Percentiles rank a stretch among this genome's conserved stretches.
phyloP scores from a whole-genome alignment of 441 rosid genomes.

The Bocquillonia castaneifolia region DNA sequence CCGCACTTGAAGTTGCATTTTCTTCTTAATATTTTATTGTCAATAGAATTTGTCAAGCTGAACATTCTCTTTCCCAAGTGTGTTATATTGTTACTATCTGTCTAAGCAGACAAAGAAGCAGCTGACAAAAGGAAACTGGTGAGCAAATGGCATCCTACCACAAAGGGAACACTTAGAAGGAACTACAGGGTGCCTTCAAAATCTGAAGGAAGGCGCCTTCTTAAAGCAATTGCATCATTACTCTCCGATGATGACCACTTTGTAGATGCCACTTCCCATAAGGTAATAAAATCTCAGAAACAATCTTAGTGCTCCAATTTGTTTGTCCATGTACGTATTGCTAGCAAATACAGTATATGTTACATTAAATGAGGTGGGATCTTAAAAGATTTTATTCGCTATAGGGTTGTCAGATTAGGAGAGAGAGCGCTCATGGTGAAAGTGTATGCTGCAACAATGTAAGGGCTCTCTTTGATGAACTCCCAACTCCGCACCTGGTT shows the following conservation, averaged over 20 bases:
- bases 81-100: neutral
- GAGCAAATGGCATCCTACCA: slow-evolving; percentile 95
- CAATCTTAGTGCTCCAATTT: too few relatives aligned
- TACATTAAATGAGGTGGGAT: neutral
- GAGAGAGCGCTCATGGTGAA: slow-evolving; percentile 95
- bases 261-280: slow-evolving; percentile 80
- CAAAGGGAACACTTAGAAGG: slow-evolving; percentile 84
- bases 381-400: neutral
- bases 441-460: slow-evolving; percentile 97
- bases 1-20: neutral
- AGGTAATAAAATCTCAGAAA: slow-evolving; percentile 39
- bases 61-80: neutral
- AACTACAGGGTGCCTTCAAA: slow-evolving; percentile 85
- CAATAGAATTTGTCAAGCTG: neutral
- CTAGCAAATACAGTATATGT: neutral
- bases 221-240: slow-evolving; percentile 72
- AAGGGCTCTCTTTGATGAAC: slow-evolving; percentile 91
- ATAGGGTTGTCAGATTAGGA: slow-evolving; percentile 92
- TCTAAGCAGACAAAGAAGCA: slow-evolving; percentile 56
- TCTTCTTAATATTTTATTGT: neutral
- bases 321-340: too few relatives aligned
- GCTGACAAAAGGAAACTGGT: slow-evolving; percentile 67
- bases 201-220: slow-evolving; percentile 77
- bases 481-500: slow-evolving; percentile 79
- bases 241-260: slow-evolving; percentile 91